Conservation (phyloP, 2,329 filamentous ascomycete species). For the Coleophoma cylindrospora region DNA sequence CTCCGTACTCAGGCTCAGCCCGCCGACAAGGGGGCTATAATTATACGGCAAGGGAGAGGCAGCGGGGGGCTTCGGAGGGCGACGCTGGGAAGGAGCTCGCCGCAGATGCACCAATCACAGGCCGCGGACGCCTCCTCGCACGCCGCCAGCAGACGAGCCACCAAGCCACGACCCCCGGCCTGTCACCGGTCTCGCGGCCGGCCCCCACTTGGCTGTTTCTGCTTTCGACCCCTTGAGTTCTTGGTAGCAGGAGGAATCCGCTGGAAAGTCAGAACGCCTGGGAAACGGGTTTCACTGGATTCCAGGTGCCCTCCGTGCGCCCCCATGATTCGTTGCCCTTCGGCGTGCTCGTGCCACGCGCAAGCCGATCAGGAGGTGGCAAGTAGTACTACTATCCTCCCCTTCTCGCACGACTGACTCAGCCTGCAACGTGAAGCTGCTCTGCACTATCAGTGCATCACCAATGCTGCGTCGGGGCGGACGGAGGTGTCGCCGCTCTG, state of each 20-base stretch:
- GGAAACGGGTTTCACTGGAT: neutral
- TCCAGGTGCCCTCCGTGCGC: neutral
- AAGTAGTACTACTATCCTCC: too few relatives aligned
- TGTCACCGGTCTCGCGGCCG: neutral
- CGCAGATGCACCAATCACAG: neutral
- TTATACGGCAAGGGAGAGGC: neutral
- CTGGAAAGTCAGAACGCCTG: neutral
- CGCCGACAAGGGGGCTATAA: too few relatives aligned
- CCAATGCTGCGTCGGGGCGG: too few relatives aligned
- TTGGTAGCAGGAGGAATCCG: neutral
- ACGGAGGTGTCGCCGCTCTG: too few relatives aligned
- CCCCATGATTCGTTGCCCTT: neutral
- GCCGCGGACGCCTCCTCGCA: neutral
- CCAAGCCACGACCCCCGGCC: neutral
- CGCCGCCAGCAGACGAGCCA: neutral
- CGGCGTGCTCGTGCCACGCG: neutral
- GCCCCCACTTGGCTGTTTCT: neutral
- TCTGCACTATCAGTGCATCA: too few relatives aligned
- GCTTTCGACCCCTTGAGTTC: neutral
- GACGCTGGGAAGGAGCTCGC: too few relatives aligned
- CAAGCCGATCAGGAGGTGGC: neutral
- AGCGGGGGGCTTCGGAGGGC: neutral
- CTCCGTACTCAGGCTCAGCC: neutral
- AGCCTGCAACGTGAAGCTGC: too few relatives aligned
- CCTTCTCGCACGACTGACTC: too few relatives aligned